Evolutionary conservation across 805 yeast genomes (phyloP), one percentile per base, ranked within the genome.

Genomic region (Metschnikowia noctiluminum): DNA sequence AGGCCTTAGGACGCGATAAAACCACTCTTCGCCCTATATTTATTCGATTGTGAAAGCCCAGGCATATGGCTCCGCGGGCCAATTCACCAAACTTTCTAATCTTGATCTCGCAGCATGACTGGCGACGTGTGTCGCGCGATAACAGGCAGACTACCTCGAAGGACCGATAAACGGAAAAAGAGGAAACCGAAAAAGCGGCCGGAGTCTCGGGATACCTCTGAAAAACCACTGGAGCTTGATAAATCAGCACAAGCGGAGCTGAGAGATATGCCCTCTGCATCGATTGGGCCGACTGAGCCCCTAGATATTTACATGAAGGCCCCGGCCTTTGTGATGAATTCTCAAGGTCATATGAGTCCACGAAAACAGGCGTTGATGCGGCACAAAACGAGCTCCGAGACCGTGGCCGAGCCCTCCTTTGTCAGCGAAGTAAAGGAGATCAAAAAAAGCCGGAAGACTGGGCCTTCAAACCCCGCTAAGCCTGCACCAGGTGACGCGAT

Each of bases 341-440:
- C 9, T 2, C 30, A 21, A 7, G 46, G 40, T 11, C 28, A 42
- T 14, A 38, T 62, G 55, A 68, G 73, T 44, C 77, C 77, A 10
- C 55, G 77, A 14, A 69, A 62, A 54, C 73, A 68, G 55, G 55
- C 74, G 8, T 55, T 72, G 6, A 62, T 69, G 69, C 59, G 77
- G 41, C 65, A 71, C 56, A 68, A 68, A 40, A 62, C 60, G 41
- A 65, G 62, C 45, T 65, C 56, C 49, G 68, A 60, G 12, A 52
- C 55, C 2, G 52, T 57, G 5, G 46, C 49, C 45, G 59, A 57
- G 43, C 59, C 52, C 12, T 41, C 51, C 7, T 53, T 61, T 34
- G 60, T 69, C 30, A 59, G 57, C 42, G 68, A 65, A 46, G 63
- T 59, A 28, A 69, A 68, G 40, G 65, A 59, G 34, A 40, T 47